phyloP scores from a whole-genome alignment of 495 filamentous ascomycete species.

The Trichoderma erinaceum region DNA sequence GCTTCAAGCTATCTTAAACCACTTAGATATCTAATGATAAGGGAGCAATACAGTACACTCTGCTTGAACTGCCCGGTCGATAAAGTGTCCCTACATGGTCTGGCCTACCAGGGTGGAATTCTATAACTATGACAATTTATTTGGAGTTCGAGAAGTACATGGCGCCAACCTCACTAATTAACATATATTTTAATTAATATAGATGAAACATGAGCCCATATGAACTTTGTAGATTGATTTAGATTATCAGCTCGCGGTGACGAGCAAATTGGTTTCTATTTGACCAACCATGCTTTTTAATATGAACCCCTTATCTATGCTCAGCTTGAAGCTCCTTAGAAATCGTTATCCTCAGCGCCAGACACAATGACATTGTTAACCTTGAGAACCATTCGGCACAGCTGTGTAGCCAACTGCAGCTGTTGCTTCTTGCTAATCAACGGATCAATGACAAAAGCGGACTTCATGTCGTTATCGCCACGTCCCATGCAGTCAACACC shows the following conservation, averaged over 20 bases:
- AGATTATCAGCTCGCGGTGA: slow-evolving; percentile 9
- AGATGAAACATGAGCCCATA: background rate
- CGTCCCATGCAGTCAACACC: slow-evolving; percentile 97
- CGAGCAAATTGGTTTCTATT: slow-evolving; percentile 11
- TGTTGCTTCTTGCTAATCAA: slow-evolving; percentile 97
- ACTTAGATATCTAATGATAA: too few species aligned
- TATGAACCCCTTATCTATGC: background rate
- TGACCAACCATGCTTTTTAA: slow-evolving; percentile 6
- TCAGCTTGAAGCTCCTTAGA: slow-evolving; percentile 45
- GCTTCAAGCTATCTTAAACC: too few species aligned
- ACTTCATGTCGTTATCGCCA: slow-evolving; percentile 92
- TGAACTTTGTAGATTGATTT: slow-evolving; percentile 3
- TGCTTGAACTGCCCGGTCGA: too few species aligned
- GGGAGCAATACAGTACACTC: too few species aligned
- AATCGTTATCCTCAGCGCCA: slow-evolving; percentile 87
- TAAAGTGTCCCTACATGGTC: too few species aligned
- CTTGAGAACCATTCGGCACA: slow-evolving; percentile 99
- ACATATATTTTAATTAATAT: too few species aligned
- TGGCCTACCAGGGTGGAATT: too few species aligned
- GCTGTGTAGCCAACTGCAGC: slow-evolving; percentile 88
- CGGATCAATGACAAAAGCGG: slow-evolving; percentile 96
- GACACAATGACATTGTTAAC: slow-evolving; percentile 95
- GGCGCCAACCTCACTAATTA: too few species aligned
- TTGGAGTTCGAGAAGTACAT: background rate
- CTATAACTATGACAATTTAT: too few species aligned